phyloP scores from a whole-genome alignment of 2,329 filamentous ascomycete species.

The Penicillium sclerotiorum region DNA sequence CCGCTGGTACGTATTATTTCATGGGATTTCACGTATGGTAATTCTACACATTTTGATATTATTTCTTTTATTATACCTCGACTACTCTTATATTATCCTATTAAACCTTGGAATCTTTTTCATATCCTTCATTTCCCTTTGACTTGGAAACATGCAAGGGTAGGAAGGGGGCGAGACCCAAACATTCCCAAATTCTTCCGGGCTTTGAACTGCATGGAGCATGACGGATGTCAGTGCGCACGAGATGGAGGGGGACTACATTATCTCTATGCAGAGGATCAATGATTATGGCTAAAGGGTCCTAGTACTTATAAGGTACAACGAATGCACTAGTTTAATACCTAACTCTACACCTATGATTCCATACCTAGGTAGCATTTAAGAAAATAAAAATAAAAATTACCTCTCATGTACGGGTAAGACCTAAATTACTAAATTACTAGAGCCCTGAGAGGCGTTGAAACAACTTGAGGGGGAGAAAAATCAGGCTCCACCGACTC shows the following conservation, averaged over 20 bases:
- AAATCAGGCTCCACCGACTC: background rate
- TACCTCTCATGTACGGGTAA: background rate
- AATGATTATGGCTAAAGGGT: too few species aligned
- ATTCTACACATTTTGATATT: too few species aligned
- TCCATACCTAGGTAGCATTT: background rate
- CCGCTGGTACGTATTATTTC: conserved; percentile 10
- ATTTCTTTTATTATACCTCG: too few species aligned
- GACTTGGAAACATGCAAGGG: too few species aligned
- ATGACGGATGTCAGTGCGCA: conserved; percentile 22
- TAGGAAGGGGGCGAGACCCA: too few species aligned
- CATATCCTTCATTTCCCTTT: too few species aligned
- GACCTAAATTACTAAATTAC: background rate
- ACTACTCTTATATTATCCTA: too few species aligned
- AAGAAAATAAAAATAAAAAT: background rate
- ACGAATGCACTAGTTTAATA: too few species aligned
- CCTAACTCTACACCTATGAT: background rate
- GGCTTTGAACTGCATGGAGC: background rate
- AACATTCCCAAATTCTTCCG: too few species aligned
- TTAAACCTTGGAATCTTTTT: too few species aligned
- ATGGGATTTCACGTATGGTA: background rate
- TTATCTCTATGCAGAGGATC: too few species aligned
- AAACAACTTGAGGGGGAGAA: background rate
- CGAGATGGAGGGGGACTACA: conserved; percentile 16
- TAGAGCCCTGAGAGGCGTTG: background rate
- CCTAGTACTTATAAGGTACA: too few species aligned